Percentiles rank a stretch among this genome's conserved stretches.
These are phyloP conservation scores for Melampsora larici-populina DNA, from an alignment of 1,284 basidiomycete species.

Conservation along the genomic window DNA sequence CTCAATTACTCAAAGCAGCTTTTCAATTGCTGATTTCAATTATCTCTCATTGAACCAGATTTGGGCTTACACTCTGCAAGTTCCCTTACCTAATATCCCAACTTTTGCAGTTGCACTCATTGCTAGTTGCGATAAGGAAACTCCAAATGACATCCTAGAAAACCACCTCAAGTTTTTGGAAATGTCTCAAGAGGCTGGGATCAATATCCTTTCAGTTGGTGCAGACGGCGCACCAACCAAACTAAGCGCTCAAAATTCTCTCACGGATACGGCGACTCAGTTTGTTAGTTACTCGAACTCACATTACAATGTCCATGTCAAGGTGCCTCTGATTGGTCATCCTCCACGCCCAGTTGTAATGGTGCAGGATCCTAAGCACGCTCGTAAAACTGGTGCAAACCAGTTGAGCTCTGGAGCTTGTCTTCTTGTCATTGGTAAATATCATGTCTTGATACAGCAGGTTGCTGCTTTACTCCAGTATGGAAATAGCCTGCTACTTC, in stretches of 20 bases:
- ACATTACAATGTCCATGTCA: too few relatives aligned
- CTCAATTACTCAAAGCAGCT: neutral
- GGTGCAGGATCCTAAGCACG: too few relatives aligned
- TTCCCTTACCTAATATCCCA: neutral
- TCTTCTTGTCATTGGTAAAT: conserved; percentile 11
- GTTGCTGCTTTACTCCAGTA: neutral
- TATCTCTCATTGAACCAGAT: neutral
- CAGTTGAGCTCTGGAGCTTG: conserved; percentile 21
- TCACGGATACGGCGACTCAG: too few relatives aligned
- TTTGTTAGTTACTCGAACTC: too few relatives aligned
- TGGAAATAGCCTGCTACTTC: neutral
- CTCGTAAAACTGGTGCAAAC: too few relatives aligned
- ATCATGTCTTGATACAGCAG: conserved; percentile 2
- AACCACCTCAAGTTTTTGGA: neutral
- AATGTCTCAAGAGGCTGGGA: neutral
- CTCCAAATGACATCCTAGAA: neutral
- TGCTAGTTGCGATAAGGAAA: conserved; percentile 12
- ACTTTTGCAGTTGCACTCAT: neutral
- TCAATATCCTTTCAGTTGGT: conserved; percentile 13
- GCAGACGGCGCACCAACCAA: too few relatives aligned
- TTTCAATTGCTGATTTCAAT: too few relatives aligned
- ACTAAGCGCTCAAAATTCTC: too few relatives aligned
- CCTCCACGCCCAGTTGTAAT: too few relatives aligned
- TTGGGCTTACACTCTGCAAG: conserved; percentile 5
- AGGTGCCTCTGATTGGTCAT: too few relatives aligned